A percentile compares a stretch with the other conserved stretches of the same genome.
phyloP scores from a whole-genome alignment of 306 rosid species.

The Rosa persica region DNA sequence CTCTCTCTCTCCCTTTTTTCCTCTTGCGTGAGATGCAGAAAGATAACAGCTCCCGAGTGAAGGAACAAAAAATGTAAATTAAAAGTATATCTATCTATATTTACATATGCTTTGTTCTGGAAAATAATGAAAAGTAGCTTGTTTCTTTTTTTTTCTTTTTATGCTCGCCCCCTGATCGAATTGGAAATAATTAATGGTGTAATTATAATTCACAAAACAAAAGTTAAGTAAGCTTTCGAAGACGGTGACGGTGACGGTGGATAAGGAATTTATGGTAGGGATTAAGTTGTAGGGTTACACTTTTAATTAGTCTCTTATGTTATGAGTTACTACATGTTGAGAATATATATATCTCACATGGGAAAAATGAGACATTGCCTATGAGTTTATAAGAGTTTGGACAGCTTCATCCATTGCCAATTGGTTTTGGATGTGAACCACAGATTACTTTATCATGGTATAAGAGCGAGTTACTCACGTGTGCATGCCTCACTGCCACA shows the following conservation, averaged over 20 bases:
- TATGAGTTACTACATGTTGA: background rate
- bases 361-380: too few species aligned
- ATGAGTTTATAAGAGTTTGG: too few species aligned
- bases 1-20: background rate
- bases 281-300: background rate
- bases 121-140: background rate
- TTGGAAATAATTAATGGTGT: background rate
- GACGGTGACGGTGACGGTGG: background rate
- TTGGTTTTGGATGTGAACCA: too few species aligned
- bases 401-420: too few species aligned
- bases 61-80: constrained; percentile 11
- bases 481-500: too few species aligned
- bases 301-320: background rate
- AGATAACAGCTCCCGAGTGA: background rate
- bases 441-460: too few species aligned
- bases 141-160: too few species aligned
- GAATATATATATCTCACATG: too few species aligned
- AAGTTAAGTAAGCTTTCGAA: background rate
- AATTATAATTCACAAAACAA: background rate
- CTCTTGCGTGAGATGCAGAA: constrained; percentile 5
- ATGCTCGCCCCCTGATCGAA: background rate
- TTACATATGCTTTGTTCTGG: background rate
- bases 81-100: background rate
- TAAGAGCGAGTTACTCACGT: too few species aligned
- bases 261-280: background rate